Base-by-base conservation (phyloP, 2,329 filamentous ascomycete species). In the Clonostachys byssicola region DNA sequence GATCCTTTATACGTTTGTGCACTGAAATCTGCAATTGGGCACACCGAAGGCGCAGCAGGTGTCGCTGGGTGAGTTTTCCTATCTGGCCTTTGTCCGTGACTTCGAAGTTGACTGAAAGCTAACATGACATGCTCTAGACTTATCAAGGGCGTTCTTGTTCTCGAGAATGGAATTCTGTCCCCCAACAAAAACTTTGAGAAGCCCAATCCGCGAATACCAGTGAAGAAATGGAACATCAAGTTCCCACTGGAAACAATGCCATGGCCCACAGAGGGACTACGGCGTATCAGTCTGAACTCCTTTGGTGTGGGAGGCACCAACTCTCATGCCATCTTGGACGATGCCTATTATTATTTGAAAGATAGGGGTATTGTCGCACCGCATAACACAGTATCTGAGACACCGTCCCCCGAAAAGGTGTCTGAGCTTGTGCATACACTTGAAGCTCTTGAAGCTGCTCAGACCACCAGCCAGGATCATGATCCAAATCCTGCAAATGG, bases 221-320 rank as follows among this genome's bases (percentile, higher is more conserved):
- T 30, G 23, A 30, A 30, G 23, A 30, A 30, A 4, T 30, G 23
- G 23, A 30, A 30, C 23, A 30, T 30, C 23, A 30, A 30, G 23
- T 30, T 30, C 23, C 23, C 23, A 3, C 23, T 30, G 23, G 23
- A 30, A 30, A 30, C 23, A 10, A 30, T 30, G 23, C 23, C 42
- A 12, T 48, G 49, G 46, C 46, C 46, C 3, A 34, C 9, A 12
- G n/a, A 18, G 13, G 35, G 40, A 3, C 16, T 35, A 10, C 39
- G 35, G 41, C 9, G 52, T 45, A 45, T 47, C 45, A 23, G 50
- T 42, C 43, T 56, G n/a, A 56, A 56, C 47, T 51, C 45, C 2
- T 56, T 56, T n/a, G 54, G 54, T 2, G 54, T 51, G 30, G 54
- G 54, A 10, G 54, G 54, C 33, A 50, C 54, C 20, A 56, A 56